Evolutionary conservation across 352 stramenopile genomes (phyloP), one percentile per base, ranked within the genome.

Genomic region (Globisporangium takayamanum): DNA sequence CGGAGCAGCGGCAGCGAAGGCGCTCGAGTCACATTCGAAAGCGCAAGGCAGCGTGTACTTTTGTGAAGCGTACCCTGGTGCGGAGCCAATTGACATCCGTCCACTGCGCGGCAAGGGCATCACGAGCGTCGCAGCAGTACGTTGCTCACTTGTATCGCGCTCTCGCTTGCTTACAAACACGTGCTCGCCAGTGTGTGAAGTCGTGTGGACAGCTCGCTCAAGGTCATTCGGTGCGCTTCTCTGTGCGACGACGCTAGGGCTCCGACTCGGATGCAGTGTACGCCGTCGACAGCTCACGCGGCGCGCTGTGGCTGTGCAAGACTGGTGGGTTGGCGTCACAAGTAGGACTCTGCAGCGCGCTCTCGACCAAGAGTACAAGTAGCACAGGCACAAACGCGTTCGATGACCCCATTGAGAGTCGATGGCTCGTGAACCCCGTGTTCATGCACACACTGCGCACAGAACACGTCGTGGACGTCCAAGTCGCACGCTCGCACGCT

Each of bases 181-280:
- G 10, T 41, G 26, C 10, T 16, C 26, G 49, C 2, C 49, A 22
- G 7, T 18, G n/a, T 26, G 26, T 15, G 28, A 22, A n/a, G 33
- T 12, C 10, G 5, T 39, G 33, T 52, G 20, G 12, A 52, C 12
- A 36, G 20, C 11, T 18, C 26, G 16, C 22, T 50, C n/a, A 16
- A 15, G 39, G 12, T 60, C 7, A 42, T 7, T 53, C 20, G 10
- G 0, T 45, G 16, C 3, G 7, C 50, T 20, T 46, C 30, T 36
- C 30, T 16, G 10, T 16, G 28, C 10, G 10, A 33, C 51, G 55
- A 36, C 28, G 6, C 7, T 54, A 89, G 73, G 76, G 78, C 46
- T 66, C 72, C 20, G 80, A 93, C 25, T 83, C 74, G 16, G 80
- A 91, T 28, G 80, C 80, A 1, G 70, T 93, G 36, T 93, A 91